Base-by-base conservation (phyloP, 192 early-diverging fungal species). In the Coemansia sp. region DNA sequence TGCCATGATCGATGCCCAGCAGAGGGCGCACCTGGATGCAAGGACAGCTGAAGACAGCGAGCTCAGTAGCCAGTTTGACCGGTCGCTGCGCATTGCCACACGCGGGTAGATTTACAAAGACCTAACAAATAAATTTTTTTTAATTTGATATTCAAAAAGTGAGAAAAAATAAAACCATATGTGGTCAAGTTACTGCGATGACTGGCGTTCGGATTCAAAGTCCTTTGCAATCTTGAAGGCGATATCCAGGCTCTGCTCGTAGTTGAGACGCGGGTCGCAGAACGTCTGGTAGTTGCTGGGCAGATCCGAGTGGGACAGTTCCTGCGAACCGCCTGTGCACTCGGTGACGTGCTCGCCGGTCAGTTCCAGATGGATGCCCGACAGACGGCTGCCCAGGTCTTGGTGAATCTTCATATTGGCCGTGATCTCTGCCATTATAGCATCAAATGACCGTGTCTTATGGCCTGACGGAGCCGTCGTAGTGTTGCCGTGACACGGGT, bases 401-500 rank as follows among this genome's bases (percentile, higher is more conserved):
- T 87, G 85, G 75, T 99, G 97, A 48, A 95, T 92, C 5, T 85
- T 65, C 73, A 98, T 94, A 45, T 90, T 87, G 66, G 87, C 75
- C 6, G 89, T 89, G 63, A 99, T 83, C 75, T 99, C 97, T 61
- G 66, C 68, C 56, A 92, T 90, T 64, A 99, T 99, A 56, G 93
- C 87, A 33, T 93, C 87, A 72, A 96, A 94, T 34, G 91, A 85
- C 38, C 97, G 83, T 2, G 97, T 99, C 83, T 98, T 97, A 68
- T 95, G 83, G 5, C 94, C 93, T 5, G 89, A 83, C 0, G 82
- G 80, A 0, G 92, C 89, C 14, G 87, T 88, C 63, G 93, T 91
- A 16, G 96, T 97, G 83, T 99, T 99, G 68, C 97, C 97, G 75
- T 99, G 97, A 94, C 96, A 97, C 12, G 97, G 97, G 74, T 99